Evolutionary conservation across 345 rosid genomes (phyloP), one percentile per base, ranked within the genome.

Genomic region (Moringa oleifera): DNA sequence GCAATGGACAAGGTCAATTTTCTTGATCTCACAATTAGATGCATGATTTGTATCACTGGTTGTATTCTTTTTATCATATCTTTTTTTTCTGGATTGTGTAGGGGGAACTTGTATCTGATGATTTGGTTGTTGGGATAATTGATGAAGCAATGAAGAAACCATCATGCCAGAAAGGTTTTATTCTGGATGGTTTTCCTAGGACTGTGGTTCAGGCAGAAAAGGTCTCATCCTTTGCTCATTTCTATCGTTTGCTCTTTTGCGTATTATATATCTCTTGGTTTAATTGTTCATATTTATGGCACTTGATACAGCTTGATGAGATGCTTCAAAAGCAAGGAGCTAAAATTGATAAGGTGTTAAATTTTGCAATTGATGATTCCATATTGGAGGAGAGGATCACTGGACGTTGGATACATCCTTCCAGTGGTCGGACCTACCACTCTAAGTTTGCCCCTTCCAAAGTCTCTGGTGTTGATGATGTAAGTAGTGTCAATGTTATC

Each of bases 51-150:
- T 25, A 10, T 7, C 49, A 16, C 46, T 12, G 61, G 49, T 47
- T 51, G n/a, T 58, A 23, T 53, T 4, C 12, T 61, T 41, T 67
- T 64, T 36, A 71, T 56, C 50, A 64, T 7, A 51, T 6, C 23
- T 55, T 45, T 63, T 67, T 25, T 57, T 31, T 18, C 25, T 64
- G 58, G 58, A 45, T 63, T 51, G 57, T 53, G 64, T 79, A 91
- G 90, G 98, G 97, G 58, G 91, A 85, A 66, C 97, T 90, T 73
- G 98, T 93, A 71, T 84, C 97, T 28, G 97, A 93, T 82, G 96
- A 90, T 57, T 84, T 93, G 70, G 97, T 93, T 70, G 88, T 90
- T 55, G 92, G 98, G 59, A 90, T 93, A 49, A 90, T 93, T 54
- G 97, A 93, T 68, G 98, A 93, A 73, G 98, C 98, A 0, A 77